Base-by-base conservation (phyloP, 768 basidiomycete genomes). In the Trametopsis cervina region DNA sequence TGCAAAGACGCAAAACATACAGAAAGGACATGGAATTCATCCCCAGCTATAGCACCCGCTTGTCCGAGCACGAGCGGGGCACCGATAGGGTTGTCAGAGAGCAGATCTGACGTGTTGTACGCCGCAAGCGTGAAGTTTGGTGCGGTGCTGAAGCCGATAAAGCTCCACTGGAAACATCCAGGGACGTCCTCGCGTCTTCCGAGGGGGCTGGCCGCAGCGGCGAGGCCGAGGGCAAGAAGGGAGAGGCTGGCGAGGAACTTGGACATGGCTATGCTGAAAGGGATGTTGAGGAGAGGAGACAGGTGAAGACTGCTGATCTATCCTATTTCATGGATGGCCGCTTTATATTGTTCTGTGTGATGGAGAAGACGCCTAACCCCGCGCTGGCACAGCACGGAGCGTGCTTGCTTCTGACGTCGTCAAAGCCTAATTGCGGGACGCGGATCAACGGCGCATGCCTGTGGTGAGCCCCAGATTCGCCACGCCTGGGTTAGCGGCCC, bases 41-140 rank as follows among this genome's bases (percentile, higher is more conserved):
- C 61, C 22, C 74, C 76, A 2, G 58, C 46, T 23, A 48, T 54
- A 9, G 59, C 55, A 24, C 59, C 59, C 4, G 51, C 57, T 61
- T 69, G 29, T 64, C 66, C 49, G 68, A 73, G 63, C 21, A 53
- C 47, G 18, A 53, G 47, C 2, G 76, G 74, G 2, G 60, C 69
- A 0, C 75, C 76, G 1, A 72, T 76, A 20, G 51, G 46, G 56
- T 76, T 75, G 9, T 7, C 7, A 2, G 66, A 54, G 50, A 77
- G 76, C 3, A 68, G 60, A 6, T 60, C 53, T 1, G 72, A 69
- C 12, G 61, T 56, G 55, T 76, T 75, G 47, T 60, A 57, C 4
- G 75, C 76, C 26, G 70, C 63, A 29, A 79, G 65, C 5, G 70
- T 75, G 60, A 78, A 74, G 53, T 70, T 69, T 51, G 60, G 65